Evolutionary conservation across 1,139 yeast genomes (phyloP).

Genomic region (Casaregolazyma suthepensis): DNA sequence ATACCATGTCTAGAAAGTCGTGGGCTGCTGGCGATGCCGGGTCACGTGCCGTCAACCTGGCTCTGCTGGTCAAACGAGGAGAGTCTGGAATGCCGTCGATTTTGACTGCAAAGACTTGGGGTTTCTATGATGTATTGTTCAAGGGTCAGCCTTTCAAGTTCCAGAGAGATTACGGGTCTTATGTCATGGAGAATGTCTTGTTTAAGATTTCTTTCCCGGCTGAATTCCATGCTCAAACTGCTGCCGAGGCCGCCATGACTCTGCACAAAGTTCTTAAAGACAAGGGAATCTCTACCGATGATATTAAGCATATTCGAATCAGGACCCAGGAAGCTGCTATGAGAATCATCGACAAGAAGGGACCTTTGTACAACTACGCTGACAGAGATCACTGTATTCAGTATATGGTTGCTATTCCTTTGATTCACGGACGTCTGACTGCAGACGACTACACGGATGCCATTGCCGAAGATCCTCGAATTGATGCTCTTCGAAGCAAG

Average conservation of each 20-base stretch:
- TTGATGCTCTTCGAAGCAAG: conserved; percentile 47
- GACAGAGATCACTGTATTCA: conserved; percentile 60
- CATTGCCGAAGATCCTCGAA: conserved; percentile 46
- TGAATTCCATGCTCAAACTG: conserved; percentile 62
- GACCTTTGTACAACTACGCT: conserved; percentile 55
- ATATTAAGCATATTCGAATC: conserved; percentile 44
- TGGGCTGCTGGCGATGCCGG: conserved; percentile 66
- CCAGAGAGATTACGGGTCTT: conserved; percentile 49
- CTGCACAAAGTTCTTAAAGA: conserved; percentile 36
- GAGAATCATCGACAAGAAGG: conserved; percentile 52
- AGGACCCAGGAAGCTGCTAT: conserved; percentile 57
- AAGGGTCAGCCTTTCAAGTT: conserved; percentile 47
- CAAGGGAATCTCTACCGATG: conserved; percentile 41
- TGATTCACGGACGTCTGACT: conserved; percentile 48
- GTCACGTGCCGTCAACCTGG: conserved; percentile 53
- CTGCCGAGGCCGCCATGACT: conserved; percentile 51
- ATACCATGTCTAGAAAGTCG: conserved; percentile 55
- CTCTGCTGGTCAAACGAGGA: conserved; percentile 46
- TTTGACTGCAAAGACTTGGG: conserved; percentile 53
- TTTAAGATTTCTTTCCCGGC: conserved; percentile 62
- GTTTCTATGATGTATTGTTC: conserved; percentile 54
- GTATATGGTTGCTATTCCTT: conserved; percentile 54
- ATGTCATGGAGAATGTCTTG: conserved; percentile 57
- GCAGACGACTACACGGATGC: conserved; percentile 52
- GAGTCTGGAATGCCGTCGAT: conserved; percentile 54